Evolutionary conservation across 1,284 basidiomycete genomes (phyloP).

Genomic region (Fomitopsis schrenkii): DNA sequence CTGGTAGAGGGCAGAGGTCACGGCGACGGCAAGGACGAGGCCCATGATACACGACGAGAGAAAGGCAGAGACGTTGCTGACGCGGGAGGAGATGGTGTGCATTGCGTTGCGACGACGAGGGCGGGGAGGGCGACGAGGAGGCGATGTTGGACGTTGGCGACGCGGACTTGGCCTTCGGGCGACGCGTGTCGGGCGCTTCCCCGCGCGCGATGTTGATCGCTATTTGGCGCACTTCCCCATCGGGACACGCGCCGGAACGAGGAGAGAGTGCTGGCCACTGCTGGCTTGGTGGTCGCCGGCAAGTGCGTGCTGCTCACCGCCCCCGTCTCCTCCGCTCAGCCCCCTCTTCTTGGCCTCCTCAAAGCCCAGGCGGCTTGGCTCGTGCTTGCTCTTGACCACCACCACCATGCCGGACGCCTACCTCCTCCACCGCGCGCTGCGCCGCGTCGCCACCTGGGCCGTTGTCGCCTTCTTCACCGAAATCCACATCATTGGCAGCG

Average conservation of each 20-base stretch:
- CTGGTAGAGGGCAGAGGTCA: conserved; percentile 65
- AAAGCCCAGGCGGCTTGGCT: conserved; percentile 2
- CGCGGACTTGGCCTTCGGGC: too few species aligned
- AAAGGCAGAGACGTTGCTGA: conserved; percentile 72
- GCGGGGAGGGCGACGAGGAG: background rate
- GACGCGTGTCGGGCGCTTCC: background rate
- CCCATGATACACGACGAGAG: conserved; percentile 78
- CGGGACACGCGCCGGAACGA: background rate
- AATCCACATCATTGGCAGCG: conserved; percentile 77
- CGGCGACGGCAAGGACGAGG: conserved; percentile 69
- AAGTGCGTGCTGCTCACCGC: background rate
- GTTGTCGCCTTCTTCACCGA: conserved; percentile 85
- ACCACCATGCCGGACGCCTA: conserved; percentile 33
- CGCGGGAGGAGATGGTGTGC: conserved; percentile 64
- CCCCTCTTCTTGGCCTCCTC: background rate
- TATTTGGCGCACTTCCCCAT: background rate
- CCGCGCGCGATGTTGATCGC: background rate
- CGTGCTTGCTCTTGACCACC: conserved; percentile 2
- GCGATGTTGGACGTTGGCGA: background rate
- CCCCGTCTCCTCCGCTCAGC: background rate
- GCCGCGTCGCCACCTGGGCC: conserved; percentile 67
- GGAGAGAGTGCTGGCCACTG: background rate
- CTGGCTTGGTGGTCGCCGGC: too few species aligned
- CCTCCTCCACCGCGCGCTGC: conserved; percentile 58
- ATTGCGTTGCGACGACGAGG: conserved; percentile 37